phyloP scores from a whole-genome alignment of 2,329 filamentous ascomycete genomes.

The Diaporthe nobilis region DNA sequence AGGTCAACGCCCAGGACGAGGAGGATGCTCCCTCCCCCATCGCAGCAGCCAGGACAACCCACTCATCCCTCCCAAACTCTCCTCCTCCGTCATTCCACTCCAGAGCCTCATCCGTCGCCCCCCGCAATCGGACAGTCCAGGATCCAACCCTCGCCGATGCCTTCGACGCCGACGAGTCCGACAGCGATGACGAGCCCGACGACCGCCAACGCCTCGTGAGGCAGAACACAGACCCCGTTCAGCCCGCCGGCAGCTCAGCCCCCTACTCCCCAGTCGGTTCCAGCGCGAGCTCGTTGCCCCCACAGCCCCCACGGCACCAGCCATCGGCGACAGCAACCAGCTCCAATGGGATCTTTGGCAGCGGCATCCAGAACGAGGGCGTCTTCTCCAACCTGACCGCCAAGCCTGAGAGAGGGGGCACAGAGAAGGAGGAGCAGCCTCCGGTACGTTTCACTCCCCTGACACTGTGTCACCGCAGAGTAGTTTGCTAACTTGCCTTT shows the following conservation, averaged over 20 bases:
- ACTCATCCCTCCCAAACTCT: slow-evolving; percentile 65
- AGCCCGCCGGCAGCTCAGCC: slow-evolving; percentile 29
- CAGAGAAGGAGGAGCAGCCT: slow-evolving; percentile 88
- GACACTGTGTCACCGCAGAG: slow-evolving; percentile 1
- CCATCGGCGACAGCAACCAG: slow-evolving; percentile 41
- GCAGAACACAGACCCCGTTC: slow-evolving; percentile 60
- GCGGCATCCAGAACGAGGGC: slow-evolving; percentile 87
- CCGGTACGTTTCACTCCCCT: slow-evolving; percentile 74
- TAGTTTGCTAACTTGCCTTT: slow-evolving; percentile 51
- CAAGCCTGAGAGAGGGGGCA: slow-evolving; percentile 85
- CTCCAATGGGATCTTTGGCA: slow-evolving; percentile 69
- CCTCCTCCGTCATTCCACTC: slow-evolving; percentile 91
- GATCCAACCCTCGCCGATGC: slow-evolving; percentile 91
- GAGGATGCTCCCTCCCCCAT: slow-evolving; percentile 60
- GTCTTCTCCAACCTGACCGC: slow-evolving; percentile 97
- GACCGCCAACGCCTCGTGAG: slow-evolving; percentile 88
- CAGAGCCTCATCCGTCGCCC: slow-evolving; percentile 77
- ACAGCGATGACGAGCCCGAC: slow-evolving; percentile 81
- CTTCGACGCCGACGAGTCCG: slow-evolving; percentile 87
- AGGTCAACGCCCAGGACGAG: slow-evolving; percentile 73
- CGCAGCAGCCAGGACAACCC: slow-evolving; percentile 50
- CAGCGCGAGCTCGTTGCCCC: slow-evolving; percentile 43
- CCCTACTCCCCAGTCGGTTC: slow-evolving; percentile 23
- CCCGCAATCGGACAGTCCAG: slow-evolving; percentile 57
- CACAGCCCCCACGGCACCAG: slow-evolving; percentile 46